Evolutionary conservation across 2,329 filamentous ascomycete species (phyloP), one percentile per base, ranked within the genome.

Genomic region (Monosporascus sp.): DNA sequence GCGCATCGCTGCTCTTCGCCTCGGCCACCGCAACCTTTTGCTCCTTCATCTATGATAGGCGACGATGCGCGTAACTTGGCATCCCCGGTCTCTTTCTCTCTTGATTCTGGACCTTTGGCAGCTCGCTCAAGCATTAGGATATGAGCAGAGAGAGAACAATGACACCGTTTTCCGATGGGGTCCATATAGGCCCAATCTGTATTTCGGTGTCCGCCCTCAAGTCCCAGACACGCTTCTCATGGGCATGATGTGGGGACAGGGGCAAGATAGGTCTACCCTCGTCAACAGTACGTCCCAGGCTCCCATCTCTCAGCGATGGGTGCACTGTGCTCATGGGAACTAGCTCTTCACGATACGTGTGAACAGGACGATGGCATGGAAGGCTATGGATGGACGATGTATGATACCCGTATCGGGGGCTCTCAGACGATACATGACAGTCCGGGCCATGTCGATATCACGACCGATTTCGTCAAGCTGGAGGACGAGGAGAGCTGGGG

Each of bases 171-270:
- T 22, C 14, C n/a, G 43, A 74, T 97, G 92, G 92, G 93, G 93
- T 1, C 89, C 92, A 1, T 97, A 96, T 74, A 82, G 89, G 63
- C 87, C 91, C 0, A 96, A 96, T 66, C 72, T 96, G 48, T 96
- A 96, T 71, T 96, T 96, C 75, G 91, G 91, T 2, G 83, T 96
- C 26, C 80, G 89, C 26, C 89, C 91, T 40, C 80, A 90, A 51
- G 78, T 91, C 49, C 86, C 91, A 0, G 85, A 93, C 68, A 91
- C 89, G 62, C 70, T 97, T 58, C 84, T 86, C 72, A 85, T 88
- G 2, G 91, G 89, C 0, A 75, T 97, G 68, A 82, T 96, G 76
- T 97, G 92, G 92, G 84, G 84, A 15, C 85, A 87, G 62, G 84
- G 49, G 31, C 28, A 51, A 17, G 31, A 48, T 38, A 49, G 17